phyloP scores from a whole-genome alignment of 805 yeast genomes.

The Dipodascus albidus region DNA sequence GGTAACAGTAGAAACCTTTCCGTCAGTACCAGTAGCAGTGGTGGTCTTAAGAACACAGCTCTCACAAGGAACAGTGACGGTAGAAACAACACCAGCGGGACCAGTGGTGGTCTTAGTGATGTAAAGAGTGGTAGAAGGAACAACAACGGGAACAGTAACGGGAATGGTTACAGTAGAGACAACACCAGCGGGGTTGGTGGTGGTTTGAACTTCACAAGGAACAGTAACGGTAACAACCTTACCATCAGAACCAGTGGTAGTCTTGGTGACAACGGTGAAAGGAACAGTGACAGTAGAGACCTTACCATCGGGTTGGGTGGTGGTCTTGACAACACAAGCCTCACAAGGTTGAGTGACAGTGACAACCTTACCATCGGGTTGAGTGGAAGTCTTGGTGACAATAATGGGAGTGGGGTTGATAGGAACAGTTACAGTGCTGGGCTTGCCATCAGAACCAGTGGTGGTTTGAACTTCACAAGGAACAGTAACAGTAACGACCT shows the following conservation, averaged over 20 bases:
- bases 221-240: slow-evolving; percentile 5
- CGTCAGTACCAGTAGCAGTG: slow-evolving; percentile 2
- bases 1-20: not conserved
- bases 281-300: not conserved
- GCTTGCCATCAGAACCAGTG: not conserved
- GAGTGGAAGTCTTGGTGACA: not conserved
- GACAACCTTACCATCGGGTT: not conserved
- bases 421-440: not conserved
- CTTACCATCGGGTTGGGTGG: not conserved
- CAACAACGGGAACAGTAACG: slow-evolving; percentile 11
- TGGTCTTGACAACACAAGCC: not conserved
- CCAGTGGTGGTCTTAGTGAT: slow-evolving; percentile 4
- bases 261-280: not conserved
- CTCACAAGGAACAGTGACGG: slow-evolving; percentile 8
- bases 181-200: not conserved
- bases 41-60: slow-evolving; percentile 1
- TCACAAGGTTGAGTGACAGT: not conserved
- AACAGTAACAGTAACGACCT: not conserved
- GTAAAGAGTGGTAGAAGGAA: slow-evolving; percentile 4
- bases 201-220: not conserved
- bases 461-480: not conserved
- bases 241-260: not conserved
- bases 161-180: not conserved
- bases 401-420: not conserved
- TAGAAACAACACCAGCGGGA: slow-evolving; percentile 8